A percentile compares a stretch with the other conserved stretches of the same genome.
phyloP scores from a whole-genome alignment of 73 alveolate species.

The Paramecium caudatum region DNA sequence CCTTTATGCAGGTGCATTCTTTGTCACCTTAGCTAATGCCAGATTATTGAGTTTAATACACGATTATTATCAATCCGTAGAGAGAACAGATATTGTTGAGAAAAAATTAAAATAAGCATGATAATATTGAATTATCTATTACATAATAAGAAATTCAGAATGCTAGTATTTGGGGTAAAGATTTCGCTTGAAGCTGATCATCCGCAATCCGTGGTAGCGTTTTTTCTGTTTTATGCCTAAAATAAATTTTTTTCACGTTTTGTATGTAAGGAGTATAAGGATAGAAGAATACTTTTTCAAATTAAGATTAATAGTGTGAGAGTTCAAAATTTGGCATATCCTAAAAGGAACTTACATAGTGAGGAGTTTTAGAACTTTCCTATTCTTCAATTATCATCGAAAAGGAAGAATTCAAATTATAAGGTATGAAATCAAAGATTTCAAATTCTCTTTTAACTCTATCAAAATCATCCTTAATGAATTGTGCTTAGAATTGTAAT shows the following conservation, averaged over 20 bases:
- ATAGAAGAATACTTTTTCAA: not conserved
- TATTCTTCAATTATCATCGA: constrained; percentile 7
- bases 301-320: not conserved
- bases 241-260: not conserved
- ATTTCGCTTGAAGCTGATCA: not conserved
- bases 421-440: not conserved
- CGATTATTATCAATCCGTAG: constrained; percentile 1
- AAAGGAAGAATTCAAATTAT: not conserved
- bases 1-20: constrained; percentile 29
- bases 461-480: constrained; percentile 6
- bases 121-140: not conserved
- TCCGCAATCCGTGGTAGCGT: not conserved
- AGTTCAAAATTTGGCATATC: constrained; percentile 3
- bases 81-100: not conserved
- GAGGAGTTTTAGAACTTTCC: not conserved
- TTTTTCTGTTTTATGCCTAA: not conserved
- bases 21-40: constrained; percentile 38
- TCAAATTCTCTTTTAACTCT: constrained; percentile 23
- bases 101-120: constrained; percentile 55
- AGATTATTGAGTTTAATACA: constrained; percentile 2
- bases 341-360: not conserved
- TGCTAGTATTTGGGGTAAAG: not conserved
- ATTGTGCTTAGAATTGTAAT: not conserved
- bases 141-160: no score
- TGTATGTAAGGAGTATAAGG: constrained; percentile 23